Percentiles rank a stretch among this genome's conserved stretches.
These are phyloP conservation scores for Aspergillus quadrilineatus DNA, from an alignment of 2,329 filamentous ascomycete genomes.

Conservation along the genomic window DNA sequence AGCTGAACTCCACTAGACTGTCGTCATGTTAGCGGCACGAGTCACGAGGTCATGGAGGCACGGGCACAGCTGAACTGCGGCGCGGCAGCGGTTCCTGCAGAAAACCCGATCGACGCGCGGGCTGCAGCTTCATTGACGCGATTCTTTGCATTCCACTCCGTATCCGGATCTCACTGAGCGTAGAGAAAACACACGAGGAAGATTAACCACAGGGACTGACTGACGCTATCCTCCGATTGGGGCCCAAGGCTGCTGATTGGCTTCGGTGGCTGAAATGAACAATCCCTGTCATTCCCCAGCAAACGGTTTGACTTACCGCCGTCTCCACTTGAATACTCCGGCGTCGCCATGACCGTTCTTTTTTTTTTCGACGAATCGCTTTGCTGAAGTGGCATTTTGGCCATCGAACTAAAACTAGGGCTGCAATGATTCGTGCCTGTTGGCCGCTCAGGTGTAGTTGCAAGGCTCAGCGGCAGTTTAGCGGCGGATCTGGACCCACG, in stretches of 20 bases:
- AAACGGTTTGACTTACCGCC: slow-evolving; percentile 21
- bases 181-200: background rate
- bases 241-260: slow-evolving; percentile 7
- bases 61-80: slow-evolving; percentile 29
- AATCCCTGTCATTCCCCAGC: slow-evolving; percentile 5
- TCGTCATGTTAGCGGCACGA: slow-evolving; percentile 1
- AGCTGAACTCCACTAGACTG: background rate
- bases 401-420: slow-evolving; percentile 17
- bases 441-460: slow-evolving; percentile 14
- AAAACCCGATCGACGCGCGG: slow-evolving; percentile 19
- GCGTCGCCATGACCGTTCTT: slow-evolving; percentile 20
- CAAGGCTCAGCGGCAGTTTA: slow-evolving; percentile 20
- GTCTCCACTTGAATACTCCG: slow-evolving; percentile 17
- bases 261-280: slow-evolving; percentile 9
- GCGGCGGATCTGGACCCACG: slow-evolving; percentile 29
- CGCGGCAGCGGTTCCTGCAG: slow-evolving; percentile 35
- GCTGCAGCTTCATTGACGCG: slow-evolving; percentile 10
- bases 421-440: slow-evolving; percentile 18
- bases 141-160: background rate
- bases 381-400: slow-evolving; percentile 7
- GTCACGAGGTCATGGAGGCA: slow-evolving; percentile 19
- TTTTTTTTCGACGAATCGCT: slow-evolving; percentile 20
- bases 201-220: slow-evolving; percentile 13
- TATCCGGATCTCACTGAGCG: background rate
- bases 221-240: slow-evolving; percentile 10